These are phyloP conservation scores for Xylaria sp. DNA, from an alignment of 2,329 filamentous ascomycete genomes.

Conservation along the genomic window DNA sequence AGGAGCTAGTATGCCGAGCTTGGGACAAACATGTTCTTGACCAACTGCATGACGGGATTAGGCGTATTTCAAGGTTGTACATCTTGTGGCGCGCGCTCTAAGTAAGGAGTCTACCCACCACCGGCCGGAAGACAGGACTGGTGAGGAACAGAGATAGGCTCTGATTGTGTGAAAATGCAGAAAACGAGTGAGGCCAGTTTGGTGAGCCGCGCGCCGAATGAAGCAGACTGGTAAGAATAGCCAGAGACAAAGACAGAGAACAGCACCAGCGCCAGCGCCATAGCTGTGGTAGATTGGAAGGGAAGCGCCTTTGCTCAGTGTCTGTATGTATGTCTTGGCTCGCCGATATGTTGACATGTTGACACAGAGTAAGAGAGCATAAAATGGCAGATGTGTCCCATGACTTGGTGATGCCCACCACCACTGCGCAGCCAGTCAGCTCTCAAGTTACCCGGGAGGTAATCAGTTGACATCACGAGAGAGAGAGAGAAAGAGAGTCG, in stretches of 20 bases:
- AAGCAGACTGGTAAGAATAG: slow-evolving; percentile 39
- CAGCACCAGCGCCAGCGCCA: neutral
- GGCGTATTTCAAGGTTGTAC: slow-evolving; percentile 19
- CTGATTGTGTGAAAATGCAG: slow-evolving; percentile 37
- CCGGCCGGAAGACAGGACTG: slow-evolving; percentile 20
- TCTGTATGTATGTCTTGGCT: slow-evolving; percentile 11
- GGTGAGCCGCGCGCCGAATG: slow-evolving; percentile 49
- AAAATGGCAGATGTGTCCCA: slow-evolving; percentile 36
- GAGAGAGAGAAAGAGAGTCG: slow-evolving; percentile 28
- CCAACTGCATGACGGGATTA: slow-evolving; percentile 30
- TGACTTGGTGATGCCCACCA: slow-evolving; percentile 23
- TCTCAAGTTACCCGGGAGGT: slow-evolving; percentile 24
- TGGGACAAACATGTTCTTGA: slow-evolving; percentile 15
- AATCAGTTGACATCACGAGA: slow-evolving; percentile 32
- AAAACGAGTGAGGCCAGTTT: slow-evolving; percentile 42
- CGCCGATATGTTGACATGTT: neutral
- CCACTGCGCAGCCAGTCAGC: slow-evolving; percentile 35
- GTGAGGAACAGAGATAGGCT: slow-evolving; percentile 36
- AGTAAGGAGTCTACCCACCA: slow-evolving; percentile 31
- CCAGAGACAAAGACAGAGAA: neutral
- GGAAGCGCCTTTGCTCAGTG: neutral
- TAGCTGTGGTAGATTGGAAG: slow-evolving; percentile 5
- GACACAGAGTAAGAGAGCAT: slow-evolving; percentile 27
- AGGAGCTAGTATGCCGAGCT: neutral
- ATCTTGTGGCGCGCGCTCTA: slow-evolving; percentile 39